phyloP scores from a whole-genome alignment of 495 filamentous ascomycete genomes.

The Neurospora tetrasperma region DNA sequence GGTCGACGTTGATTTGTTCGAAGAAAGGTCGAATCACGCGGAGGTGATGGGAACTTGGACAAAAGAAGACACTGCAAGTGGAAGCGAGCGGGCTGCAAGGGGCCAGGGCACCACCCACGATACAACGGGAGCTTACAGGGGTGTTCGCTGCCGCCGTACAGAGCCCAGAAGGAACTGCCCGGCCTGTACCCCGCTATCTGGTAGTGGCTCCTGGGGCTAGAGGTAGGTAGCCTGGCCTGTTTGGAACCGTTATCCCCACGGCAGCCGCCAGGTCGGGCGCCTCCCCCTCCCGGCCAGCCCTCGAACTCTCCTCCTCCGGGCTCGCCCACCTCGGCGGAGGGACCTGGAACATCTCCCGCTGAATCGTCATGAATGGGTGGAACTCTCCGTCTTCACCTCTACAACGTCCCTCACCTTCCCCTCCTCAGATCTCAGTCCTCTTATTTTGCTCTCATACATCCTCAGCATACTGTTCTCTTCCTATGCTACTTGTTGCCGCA shows the following conservation, averaged over 20 bases:
- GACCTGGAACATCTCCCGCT: no score
- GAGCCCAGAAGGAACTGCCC: not conserved
- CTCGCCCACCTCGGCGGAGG: no score
- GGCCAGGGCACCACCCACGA: not conserved
- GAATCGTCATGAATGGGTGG: not conserved
- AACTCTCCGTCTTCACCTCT: not conserved
- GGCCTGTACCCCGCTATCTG: not conserved
- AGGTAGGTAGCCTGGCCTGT: no score
- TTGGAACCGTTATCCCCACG: no score
- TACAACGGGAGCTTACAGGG: not conserved
- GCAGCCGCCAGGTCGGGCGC: no score
- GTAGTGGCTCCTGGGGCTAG: no score
- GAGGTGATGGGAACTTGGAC: not conserved
- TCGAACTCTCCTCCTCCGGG: no score
- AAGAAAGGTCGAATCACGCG: not conserved
- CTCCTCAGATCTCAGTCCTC: constrained; percentile 1
- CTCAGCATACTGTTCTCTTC: not conserved
- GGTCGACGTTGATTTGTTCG: not conserved
- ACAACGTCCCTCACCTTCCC: not conserved
- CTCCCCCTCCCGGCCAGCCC: no score
- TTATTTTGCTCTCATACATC: not conserved
- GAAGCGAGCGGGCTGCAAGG: not conserved
- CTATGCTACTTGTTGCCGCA: not conserved
- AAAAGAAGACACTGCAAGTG: not conserved
- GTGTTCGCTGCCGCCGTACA: not conserved